A percentile compares a stretch with the other conserved stretches of the same genome.
These are phyloP conservation scores for Alternaria gansuensis DNA, from an alignment of 2,329 filamentous ascomycete genomes.

Conservation along the genomic window DNA sequence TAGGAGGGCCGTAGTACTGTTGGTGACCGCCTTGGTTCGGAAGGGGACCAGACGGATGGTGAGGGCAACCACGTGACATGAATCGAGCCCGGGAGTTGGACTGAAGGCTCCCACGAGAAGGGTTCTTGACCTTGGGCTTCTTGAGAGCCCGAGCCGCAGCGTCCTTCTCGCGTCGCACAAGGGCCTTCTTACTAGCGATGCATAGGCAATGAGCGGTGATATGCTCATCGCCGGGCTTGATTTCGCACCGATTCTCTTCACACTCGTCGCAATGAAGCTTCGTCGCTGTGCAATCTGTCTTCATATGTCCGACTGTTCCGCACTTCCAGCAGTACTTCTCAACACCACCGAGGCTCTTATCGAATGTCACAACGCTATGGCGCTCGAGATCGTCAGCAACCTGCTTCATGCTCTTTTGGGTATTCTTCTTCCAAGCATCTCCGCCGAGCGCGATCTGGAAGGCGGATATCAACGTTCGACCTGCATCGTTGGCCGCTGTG, in stretches of 20 bases:
- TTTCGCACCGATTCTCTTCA: background rate
- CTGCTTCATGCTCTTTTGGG: slow-evolving; percentile 4
- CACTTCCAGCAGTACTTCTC: slow-evolving; percentile 25
- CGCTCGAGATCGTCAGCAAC: slow-evolving; percentile 18
- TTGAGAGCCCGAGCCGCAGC: background rate
- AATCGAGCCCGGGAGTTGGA: background rate
- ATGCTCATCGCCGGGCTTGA: slow-evolving; percentile 11
- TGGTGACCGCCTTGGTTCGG: background rate
- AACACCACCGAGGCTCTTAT: slow-evolving; percentile 15
- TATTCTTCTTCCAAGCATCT: background rate
- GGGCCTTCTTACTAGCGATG: slow-evolving; percentile 2
- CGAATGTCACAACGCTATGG: slow-evolving; percentile 17
- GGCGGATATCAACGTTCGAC: slow-evolving; percentile 36
- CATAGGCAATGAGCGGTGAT: slow-evolving; percentile 19
- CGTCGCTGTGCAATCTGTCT: slow-evolving; percentile 8
- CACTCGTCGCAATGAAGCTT: slow-evolving; percentile 22
- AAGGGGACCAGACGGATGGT: background rate
- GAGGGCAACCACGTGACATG: background rate
- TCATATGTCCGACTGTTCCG: slow-evolving; percentile 16
- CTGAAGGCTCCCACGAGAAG: background rate
- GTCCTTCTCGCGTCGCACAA: slow-evolving; percentile 3
- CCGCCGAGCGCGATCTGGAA: slow-evolving; percentile 27
- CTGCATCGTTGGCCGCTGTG: slow-evolving; percentile 36
- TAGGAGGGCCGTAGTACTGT: background rate
- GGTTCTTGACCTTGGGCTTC: background rate